Evolutionary conservation across 1,284 basidiomycete genomes (phyloP).

Genomic region (Ganoderma sinense): DNA sequence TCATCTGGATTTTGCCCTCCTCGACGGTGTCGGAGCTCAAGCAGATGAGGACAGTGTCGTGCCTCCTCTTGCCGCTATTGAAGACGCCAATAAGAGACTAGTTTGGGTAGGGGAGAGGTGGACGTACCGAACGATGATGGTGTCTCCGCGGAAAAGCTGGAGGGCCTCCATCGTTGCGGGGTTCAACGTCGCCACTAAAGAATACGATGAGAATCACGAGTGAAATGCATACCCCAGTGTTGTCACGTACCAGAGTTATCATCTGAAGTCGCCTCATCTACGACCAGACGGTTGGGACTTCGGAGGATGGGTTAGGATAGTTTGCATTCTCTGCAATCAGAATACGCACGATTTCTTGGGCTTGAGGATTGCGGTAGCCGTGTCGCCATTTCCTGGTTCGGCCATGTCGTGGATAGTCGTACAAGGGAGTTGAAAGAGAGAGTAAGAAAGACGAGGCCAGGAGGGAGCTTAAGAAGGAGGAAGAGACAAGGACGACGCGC

Average conservation of each 20-base stretch:
- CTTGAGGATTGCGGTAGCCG: conserved; percentile 92
- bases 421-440: conserved; percentile 26
- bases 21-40: conserved; percentile 96
- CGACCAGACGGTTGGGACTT: conserved; percentile 94
- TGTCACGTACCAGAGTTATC: conserved; percentile 84
- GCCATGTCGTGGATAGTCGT: conserved; percentile 36
- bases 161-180: conserved; percentile 97
- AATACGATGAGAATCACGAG: conserved; percentile 8
- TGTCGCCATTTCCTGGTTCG: conserved; percentile 84
- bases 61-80: conserved; percentile 90
- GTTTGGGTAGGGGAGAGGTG: neutral
- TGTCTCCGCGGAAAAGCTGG: conserved; percentile 94
- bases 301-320: conserved; percentile 21
- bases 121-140: conserved; percentile 85
- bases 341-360: conserved; percentile 93
- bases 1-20: conserved; percentile 97
- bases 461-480: conserved; percentile 36
- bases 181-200: conserved; percentile 88
- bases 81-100: conserved; percentile 8
- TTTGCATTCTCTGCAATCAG: conserved; percentile 18
- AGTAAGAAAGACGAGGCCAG: conserved; percentile 28
- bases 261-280: conserved; percentile 90
- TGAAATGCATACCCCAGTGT: neutral
- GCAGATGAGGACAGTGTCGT: conserved; percentile 96
- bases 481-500: conserved; percentile 50